Base-by-base conservation (phyloP, 2,329 filamentous ascomycete species). In the Ceratocystis smalleyi region DNA sequence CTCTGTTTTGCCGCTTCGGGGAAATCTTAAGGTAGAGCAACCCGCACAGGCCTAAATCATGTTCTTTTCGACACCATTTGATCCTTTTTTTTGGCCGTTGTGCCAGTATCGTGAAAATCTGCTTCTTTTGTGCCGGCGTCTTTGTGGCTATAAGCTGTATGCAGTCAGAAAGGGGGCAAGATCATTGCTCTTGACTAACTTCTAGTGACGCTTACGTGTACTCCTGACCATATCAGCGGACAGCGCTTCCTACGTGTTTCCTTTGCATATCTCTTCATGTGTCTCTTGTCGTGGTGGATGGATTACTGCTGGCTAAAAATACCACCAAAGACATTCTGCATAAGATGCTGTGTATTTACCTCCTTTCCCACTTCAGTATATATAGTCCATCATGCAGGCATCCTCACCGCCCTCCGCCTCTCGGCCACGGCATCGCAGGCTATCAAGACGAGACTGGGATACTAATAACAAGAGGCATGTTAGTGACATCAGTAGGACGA, bases 21-120 rank as follows among this genome's bases (percentile, higher is more conserved):
- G 32, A 35, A 17, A 35, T 30, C 27, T 55, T 45, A 35, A n/a
- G 43, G 61, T 55, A 49, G 32, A 57, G 61, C 61, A 63, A 63
- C 45, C 61, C 24, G 27, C 43, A 57, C 64, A 57, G 61, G 64
- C 64, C 61, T 62, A 61, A 64, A 66, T 66, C 64, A 70, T 71
- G 73, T 72, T 72, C 69, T 69, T 69, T 68, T 69, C 67, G 71
- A 72, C 71, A 72, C 71, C 70, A 71, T 72, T 40, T 40, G 4
- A 12, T 45, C 40, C n/a, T 27, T 32, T 35, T 32, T 35, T 57
- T 57, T 54, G 51, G 17, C 27, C 6, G 24, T 35, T n/a, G 17
- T 49, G 17, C 5, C 6, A 30, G 27, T 35, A 51, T 51, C 22
- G 47, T 27, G 22, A 27, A 51, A 3, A 6, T 47, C 45, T 19